A percentile compares a stretch with the other conserved stretches of the same genome.
Conservation (phyloP, 257 asterid species). For the Craterostigma plantagineum region DNA sequence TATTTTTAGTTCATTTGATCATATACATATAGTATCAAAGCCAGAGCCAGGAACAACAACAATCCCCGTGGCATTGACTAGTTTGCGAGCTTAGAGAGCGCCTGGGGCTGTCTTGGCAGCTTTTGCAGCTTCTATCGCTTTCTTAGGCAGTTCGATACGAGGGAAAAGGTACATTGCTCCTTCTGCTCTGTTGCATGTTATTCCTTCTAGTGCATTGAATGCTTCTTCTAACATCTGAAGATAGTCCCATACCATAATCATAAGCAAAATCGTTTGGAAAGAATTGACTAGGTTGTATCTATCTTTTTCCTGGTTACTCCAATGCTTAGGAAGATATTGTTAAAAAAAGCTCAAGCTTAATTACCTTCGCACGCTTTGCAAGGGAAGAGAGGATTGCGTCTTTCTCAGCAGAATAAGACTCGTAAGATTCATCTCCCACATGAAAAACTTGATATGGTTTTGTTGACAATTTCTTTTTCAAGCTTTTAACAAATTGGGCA, state of each 20-base stretch:
- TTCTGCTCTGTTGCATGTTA: constrained; percentile 84
- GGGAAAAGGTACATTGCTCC: constrained; percentile 99
- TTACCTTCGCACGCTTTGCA: constrained; percentile 86
- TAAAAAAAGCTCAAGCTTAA: constrained; percentile 5
- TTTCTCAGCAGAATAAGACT: constrained; percentile 63
- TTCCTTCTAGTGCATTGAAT: constrained; percentile 68
- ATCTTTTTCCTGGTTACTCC: no score
- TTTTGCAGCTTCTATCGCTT: constrained; percentile 79
- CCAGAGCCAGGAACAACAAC: constrained; percentile 99
- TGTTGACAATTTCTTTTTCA: neutral
- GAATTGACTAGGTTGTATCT: neutral
- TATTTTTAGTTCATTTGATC: no score
- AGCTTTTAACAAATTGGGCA: no score
- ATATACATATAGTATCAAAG: no score
- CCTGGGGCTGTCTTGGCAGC: constrained; percentile 62
- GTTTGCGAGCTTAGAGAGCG: constrained; percentile 49
- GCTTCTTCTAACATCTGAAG: constrained; percentile 78
- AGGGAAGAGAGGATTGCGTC: constrained; percentile 75
- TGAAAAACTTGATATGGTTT: constrained; percentile 13
- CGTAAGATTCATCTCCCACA: constrained; percentile 93
- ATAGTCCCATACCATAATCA: neutral
- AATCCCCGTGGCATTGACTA: constrained; percentile 77
- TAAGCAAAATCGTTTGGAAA: neutral
- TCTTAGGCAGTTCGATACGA: constrained; percentile 44
- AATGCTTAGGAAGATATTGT: no score